Conservation (phyloP, 306 rosid genomes). For the Lathyrus oleraceus region DNA sequence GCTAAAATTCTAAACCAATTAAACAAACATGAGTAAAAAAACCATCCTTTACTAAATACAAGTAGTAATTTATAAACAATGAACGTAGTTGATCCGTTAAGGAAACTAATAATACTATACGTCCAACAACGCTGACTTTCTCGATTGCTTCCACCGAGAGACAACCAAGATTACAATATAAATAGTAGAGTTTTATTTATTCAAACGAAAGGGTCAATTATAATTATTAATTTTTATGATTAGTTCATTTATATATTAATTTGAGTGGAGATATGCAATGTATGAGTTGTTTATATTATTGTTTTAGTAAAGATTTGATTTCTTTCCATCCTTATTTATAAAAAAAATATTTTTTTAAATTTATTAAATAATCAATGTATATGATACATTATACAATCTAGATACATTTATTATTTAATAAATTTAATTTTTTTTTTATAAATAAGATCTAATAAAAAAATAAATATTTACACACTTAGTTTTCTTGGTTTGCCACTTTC, state of each 20-base stretch:
- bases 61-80: slow-evolving; percentile 1
- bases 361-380: too few species aligned
- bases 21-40: neutral
- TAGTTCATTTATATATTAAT: neutral
- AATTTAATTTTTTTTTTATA: too few species aligned
- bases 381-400: too few species aligned
- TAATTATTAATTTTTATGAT: neutral
- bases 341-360: too few species aligned
- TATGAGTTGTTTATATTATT: neutral
- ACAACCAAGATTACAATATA: neutral
- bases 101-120: slow-evolving; percentile 10
- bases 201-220: too few species aligned
- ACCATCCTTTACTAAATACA: neutral
- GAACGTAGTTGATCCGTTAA: slow-evolving; percentile 28
- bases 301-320: too few species aligned
- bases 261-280: neutral
- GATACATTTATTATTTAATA: too few species aligned
- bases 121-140: slow-evolving; percentile 31
- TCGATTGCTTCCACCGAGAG: slow-evolving; percentile 2
- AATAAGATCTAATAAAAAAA: too few species aligned
- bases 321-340: too few species aligned
- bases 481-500: slow-evolving; percentile 19
- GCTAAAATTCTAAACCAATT: slow-evolving; percentile 20
- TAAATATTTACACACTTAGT: neutral
- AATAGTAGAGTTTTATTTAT: too few species aligned